phyloP scores from a whole-genome alignment of 2,329 filamentous ascomycete genomes.

The Colletotrichum chrysophilum region DNA sequence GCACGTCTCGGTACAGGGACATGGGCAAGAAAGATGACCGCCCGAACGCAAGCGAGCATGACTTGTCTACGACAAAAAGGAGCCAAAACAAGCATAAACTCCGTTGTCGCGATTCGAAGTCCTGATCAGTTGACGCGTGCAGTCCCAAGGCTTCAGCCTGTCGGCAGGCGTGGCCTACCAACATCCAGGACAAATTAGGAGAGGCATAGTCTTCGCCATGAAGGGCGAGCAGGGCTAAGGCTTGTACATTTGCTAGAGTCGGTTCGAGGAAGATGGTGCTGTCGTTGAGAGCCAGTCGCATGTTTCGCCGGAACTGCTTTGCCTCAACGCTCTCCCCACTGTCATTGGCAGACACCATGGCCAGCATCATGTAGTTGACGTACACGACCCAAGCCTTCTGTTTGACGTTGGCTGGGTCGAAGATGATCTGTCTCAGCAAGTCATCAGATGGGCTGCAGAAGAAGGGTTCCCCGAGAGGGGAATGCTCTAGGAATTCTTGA shows the following conservation, averaged over 20 bases:
- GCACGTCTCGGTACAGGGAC: not conserved
- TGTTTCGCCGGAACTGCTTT: not conserved
- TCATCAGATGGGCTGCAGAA: not conserved
- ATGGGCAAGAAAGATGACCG: not conserved
- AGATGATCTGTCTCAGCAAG: not conserved
- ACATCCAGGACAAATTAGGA: not conserved
- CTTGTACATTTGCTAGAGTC: not conserved
- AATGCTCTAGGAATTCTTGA: not conserved
- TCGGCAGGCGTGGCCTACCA: not conserved
- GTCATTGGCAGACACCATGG: not conserved
- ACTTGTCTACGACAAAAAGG: not conserved
- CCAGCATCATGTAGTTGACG: conserved; percentile 5
- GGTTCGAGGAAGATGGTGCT: conserved; percentile 2
- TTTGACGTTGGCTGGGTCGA: not conserved
- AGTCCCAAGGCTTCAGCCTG: not conserved
- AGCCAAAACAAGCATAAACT: not conserved
- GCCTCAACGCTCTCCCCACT: not conserved
- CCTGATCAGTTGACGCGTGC: not conserved
- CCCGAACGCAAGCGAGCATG: not conserved
- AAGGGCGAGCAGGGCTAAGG: not conserved
- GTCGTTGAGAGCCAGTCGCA: not conserved
- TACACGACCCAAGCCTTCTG: not conserved
- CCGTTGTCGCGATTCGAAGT: not conserved
- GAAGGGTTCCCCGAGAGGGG: not conserved
- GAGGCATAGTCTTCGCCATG: conserved; percentile 6